Evolutionary conservation across 1,284 basidiomycete species (phyloP), one percentile per base, ranked within the genome.

Genomic region (Pascua sp.): DNA sequence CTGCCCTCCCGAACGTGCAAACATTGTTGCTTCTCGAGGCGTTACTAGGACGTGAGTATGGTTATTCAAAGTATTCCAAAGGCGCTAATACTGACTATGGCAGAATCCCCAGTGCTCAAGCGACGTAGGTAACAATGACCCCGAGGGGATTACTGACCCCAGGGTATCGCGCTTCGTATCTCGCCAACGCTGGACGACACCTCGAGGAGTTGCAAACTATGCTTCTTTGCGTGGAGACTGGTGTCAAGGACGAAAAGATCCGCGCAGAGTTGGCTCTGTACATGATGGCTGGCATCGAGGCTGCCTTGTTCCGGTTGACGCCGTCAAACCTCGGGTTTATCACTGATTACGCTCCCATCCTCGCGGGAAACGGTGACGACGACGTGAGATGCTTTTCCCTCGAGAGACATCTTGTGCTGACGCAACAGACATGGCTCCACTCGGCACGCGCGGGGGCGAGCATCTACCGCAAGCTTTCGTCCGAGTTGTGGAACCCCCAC

Each of bases 401-500:
- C 24, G 24, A 32, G 24, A 32, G 24, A 32, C 24, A 32, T 32
- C 24, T 32, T 32, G 24, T 2, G 40, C 47, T 48, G 32, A 47
- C 53, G 18, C 24, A 11, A 1, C 57, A 79, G 77, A 58, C 62
- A 10, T 80, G 77, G 77, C 72, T 76, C 53, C 59, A 59, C 9
- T 89, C 89, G 10, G 85, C 87, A 9, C 87, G 90, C 69, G 85
- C 87, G 7, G 80, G 90, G n/a, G 87, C 89, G 8, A 83, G 85
- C 47, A 87, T 89, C 63, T 85, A 86, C 43, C 85, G 91, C 44
- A 82, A 85, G 65, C 86, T 94, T 77, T 87, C 88, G 12, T 80
- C 84, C 48, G 83, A 86, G 55, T 80, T 94, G 13, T 95, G 88
- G 86, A 82, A 83, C 44, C 90, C 90, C 10, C 80, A 81, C 4